These are phyloP conservation scores for Nicotiana otophora DNA, from an alignment of 257 asterid species.

Conservation along the genomic window DNA sequence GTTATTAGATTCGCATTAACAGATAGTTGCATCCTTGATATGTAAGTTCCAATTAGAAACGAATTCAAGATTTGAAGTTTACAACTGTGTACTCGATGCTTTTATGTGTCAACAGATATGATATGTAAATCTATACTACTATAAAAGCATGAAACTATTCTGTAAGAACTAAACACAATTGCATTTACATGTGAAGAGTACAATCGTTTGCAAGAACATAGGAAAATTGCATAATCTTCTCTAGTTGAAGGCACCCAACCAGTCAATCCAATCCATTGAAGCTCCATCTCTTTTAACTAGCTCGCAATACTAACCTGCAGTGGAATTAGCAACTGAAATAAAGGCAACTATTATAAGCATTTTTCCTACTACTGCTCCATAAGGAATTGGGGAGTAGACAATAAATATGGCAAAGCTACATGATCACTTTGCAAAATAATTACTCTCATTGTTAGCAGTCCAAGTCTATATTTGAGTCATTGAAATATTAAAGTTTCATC, in stretches of 20 bases:
- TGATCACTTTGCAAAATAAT: background rate
- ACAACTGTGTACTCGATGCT: no score
- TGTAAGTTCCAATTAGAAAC: no score
- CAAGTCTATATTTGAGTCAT: background rate
- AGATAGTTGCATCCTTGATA: no score
- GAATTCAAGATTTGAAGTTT: no score
- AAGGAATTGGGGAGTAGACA: background rate
- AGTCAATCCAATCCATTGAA: background rate
- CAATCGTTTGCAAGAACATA: background rate
- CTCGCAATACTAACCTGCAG: background rate
- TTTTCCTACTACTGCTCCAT: background rate
- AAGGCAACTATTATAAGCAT: background rate
- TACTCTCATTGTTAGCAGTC: background rate
- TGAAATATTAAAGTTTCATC: background rate
- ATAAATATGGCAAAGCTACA: background rate
- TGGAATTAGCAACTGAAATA: background rate
- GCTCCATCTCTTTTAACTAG: background rate
- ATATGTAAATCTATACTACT: no score
- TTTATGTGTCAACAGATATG: no score
- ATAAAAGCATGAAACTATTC: background rate
- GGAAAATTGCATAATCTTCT: background rate
- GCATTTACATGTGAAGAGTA: background rate
- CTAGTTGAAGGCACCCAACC: background rate
- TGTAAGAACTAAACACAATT: background rate
- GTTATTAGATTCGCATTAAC: no score